A percentile compares a stretch with the other conserved stretches of the same genome.
Conservation (phyloP, 768 basidiomycete genomes). For the Scleroderma citrinum region DNA sequence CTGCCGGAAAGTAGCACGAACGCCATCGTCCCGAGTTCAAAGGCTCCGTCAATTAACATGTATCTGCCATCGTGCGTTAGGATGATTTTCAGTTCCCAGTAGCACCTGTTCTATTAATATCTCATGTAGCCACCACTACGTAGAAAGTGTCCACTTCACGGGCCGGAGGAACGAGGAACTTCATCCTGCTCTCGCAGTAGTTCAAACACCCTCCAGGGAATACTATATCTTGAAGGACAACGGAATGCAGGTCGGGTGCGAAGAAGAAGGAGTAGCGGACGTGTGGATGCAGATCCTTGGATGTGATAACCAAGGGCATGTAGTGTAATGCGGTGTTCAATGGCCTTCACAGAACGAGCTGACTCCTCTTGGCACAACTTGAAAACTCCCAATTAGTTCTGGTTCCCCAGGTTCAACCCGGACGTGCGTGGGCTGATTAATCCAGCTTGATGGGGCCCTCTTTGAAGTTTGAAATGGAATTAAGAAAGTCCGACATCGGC, state of each 20-base stretch:
- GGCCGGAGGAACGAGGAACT: conserved; percentile 36
- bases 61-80: conserved; percentile 60
- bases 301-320: conserved; percentile 32
- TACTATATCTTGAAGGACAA: conserved; percentile 70
- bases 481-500: not conserved
- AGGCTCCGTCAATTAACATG: conserved; percentile 39
- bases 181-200: conserved; percentile 58
- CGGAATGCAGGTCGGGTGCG: conserved; percentile 70
- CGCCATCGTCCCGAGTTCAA: conserved; percentile 10
- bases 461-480: too few relatives aligned
- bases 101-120: not conserved
- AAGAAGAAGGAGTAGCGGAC: conserved; percentile 62
- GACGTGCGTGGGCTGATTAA: too few relatives aligned
- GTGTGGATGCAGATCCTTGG: conserved; percentile 58
- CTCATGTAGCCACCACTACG: conserved; percentile 56
- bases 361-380: too few relatives aligned
- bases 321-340: not conserved
- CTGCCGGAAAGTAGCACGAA: conserved; percentile 19
- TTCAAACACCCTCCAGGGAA: conserved; percentile 65
- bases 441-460: too few relatives aligned
- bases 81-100: not conserved
- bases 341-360: not conserved
- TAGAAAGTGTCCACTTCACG: conserved; percentile 70
- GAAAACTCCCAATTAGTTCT: too few relatives aligned
- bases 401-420: too few relatives aligned